phyloP scores from a whole-genome alignment of 306 rosid genomes.

The Ormosia emarginata region DNA sequence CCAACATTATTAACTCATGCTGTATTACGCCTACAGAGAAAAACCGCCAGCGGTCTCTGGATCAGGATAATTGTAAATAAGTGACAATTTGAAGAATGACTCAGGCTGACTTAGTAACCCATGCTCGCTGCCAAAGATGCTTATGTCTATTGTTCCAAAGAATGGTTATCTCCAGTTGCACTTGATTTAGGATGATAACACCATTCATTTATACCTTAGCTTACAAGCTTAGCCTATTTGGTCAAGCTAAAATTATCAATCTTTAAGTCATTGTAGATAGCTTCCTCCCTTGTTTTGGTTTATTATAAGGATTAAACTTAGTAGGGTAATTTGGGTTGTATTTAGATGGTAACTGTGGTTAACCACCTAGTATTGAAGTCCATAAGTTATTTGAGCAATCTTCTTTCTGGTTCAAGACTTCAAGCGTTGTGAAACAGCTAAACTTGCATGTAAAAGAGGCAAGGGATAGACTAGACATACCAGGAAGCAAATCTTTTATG shows the following conservation, averaged over 20 bases:
- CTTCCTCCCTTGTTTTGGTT: neutral
- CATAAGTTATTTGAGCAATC: neutral
- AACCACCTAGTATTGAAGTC: neutral
- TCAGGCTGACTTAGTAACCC: constrained; percentile 27
- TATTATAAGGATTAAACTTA: neutral
- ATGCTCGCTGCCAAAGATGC: constrained; percentile 13
- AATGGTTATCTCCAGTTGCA: neutral
- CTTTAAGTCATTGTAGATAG: constrained; percentile 10
- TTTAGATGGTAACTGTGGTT: constrained; percentile 5
- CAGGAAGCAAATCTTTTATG: neutral
- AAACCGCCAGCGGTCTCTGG: constrained; percentile 25
- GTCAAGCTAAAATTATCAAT: neutral
- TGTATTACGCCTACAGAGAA: constrained; percentile 41
- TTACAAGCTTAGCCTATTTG: neutral
- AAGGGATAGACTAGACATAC: neutral
- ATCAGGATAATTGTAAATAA: constrained; percentile 26
- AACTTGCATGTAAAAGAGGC: neutral
- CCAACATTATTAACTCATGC: neutral
- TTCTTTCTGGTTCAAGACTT: neutral
- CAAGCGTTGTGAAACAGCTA: neutral
- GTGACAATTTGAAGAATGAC: constrained; percentile 21
- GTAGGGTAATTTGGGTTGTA: neutral
- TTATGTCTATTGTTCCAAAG: neutral
- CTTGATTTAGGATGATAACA: constrained; percentile 21
- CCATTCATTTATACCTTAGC: constrained; percentile 20